These are phyloP conservation scores for Paramecium primaurelia DNA, from an alignment of 73 alveolate genomes.

Conservation along the genomic window DNA sequence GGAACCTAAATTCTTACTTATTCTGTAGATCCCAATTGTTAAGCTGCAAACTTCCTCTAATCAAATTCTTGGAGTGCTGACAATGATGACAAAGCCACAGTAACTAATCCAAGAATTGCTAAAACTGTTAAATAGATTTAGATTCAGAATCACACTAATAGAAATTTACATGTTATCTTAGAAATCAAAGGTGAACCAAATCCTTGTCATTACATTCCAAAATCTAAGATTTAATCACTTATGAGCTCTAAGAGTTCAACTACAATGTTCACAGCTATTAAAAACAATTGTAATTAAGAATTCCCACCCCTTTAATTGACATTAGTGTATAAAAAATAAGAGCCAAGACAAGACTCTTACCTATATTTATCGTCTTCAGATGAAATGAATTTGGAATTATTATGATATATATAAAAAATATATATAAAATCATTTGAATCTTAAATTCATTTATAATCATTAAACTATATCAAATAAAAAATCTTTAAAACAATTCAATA, in stretches of 20 bases:
- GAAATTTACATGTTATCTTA: conserved; percentile 31
- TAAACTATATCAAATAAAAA: background rate
- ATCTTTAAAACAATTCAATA: background rate
- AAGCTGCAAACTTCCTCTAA: conserved; percentile 28
- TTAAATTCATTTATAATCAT: background rate
- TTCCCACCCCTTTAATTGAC: background rate
- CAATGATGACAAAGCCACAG: background rate
- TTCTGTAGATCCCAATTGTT: conserved; percentile 7
- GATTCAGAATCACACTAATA: background rate
- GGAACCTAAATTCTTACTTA: background rate
- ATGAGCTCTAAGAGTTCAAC: background rate
- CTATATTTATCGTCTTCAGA: background rate
- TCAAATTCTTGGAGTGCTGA: conserved; percentile 34
- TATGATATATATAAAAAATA: background rate
- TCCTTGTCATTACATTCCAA: background rate
- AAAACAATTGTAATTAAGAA: background rate
- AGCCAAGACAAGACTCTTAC: background rate
- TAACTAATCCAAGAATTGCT: background rate
- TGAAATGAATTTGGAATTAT: conserved; percentile 38
- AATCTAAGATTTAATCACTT: background rate
- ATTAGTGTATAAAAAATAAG: background rate
- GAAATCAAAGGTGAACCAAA: background rate
- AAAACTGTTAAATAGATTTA: background rate
- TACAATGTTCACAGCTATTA: conserved; percentile 28
- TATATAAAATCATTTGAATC: background rate